Conservation (phyloP, 495 filamentous ascomycete species). For the Podospora didyma region DNA sequence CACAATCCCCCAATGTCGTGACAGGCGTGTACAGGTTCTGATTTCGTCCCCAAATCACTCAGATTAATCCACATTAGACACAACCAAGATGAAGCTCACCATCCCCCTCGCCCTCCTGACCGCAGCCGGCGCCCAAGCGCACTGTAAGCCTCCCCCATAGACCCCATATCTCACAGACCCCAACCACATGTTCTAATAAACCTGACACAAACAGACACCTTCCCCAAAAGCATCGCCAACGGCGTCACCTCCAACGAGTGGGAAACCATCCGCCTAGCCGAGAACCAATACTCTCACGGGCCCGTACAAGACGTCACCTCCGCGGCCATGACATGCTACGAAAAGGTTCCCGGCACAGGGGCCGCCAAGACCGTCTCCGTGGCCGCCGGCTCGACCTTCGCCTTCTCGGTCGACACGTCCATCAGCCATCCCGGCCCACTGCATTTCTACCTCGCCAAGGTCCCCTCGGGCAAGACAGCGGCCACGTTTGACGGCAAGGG, state of each 20-base stretch:
- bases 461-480: conserved; percentile 41
- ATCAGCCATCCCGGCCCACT: conserved; percentile 34
- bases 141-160: conserved; percentile 28
- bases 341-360: conserved; percentile 15
- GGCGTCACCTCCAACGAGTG: conserved; percentile 37
- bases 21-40: background rate
- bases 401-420: conserved; percentile 21
- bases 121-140: conserved; percentile 31
- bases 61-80: background rate
- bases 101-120: conserved; percentile 29
- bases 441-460: conserved; percentile 49
- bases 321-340: conserved; percentile 40
- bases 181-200: too few relatives aligned
- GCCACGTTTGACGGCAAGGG: conserved; percentile 47
- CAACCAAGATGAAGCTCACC: conserved; percentile 30
- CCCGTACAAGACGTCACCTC: conserved; percentile 39
- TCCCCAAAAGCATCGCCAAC: conserved; percentile 21
- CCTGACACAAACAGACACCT: too few relatives aligned
- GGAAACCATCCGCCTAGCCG: conserved; percentile 43
- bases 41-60: background rate
- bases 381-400: conserved; percentile 8
- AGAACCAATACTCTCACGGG: conserved; percentile 35
- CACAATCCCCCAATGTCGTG: background rate
- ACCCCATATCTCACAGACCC: too few relatives aligned
- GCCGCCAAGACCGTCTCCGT: conserved; percentile 28